Base-by-base conservation (phyloP, 2,329 filamentous ascomycete species). In the Nigrospora oryzae region DNA sequence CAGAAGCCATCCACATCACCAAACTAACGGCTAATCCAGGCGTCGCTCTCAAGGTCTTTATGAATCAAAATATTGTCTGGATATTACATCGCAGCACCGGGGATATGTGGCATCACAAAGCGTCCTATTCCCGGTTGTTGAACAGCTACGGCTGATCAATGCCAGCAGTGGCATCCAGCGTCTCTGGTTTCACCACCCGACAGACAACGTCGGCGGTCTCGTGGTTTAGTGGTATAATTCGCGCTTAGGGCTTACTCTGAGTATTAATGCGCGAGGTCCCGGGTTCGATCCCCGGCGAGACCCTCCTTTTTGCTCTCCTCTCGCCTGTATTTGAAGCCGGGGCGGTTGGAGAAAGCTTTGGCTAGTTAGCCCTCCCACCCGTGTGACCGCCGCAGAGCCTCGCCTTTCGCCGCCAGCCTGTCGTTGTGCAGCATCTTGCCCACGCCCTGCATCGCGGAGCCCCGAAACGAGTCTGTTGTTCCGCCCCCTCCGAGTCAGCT, bases 211-310 rank as follows among this genome's bases (percentile, higher is more conserved):
- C 23, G 23, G n/a, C 17, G 40, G 40, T 42, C 40, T 42, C 35
- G 40, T 42, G 40, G 40, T 42, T 42, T 42, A 42, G 40, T 36
- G 40, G 40, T 42, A 42, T 42, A 42, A 42, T 42, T 42, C 40
- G 35, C 40, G 40, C 40, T 42, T 42, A 42, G 40, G 40, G 40
- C 36, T 30, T 23, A 42, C 32, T 33, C 32, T 36, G 7, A 28
- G n/a, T 23, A 32, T 42, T 23, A 30, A 42, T 42, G 40, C 40
- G 40, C 35, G 40, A 42, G 40, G 40, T 42, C 40, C 40, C 40
- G 40, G 40, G 40, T 42, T 42, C 40, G 40, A 42, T 42, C 33
- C 40, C 40, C 40, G 40, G 40, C 40, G 35, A 42, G 40, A 42
- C 40, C 40, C 40, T 36, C 11, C 13, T 15, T 42, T 42, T 42